Conservation (phyloP, 371 early-diverging fungal species). For the Apophysomyces trapeziformis region DNA sequence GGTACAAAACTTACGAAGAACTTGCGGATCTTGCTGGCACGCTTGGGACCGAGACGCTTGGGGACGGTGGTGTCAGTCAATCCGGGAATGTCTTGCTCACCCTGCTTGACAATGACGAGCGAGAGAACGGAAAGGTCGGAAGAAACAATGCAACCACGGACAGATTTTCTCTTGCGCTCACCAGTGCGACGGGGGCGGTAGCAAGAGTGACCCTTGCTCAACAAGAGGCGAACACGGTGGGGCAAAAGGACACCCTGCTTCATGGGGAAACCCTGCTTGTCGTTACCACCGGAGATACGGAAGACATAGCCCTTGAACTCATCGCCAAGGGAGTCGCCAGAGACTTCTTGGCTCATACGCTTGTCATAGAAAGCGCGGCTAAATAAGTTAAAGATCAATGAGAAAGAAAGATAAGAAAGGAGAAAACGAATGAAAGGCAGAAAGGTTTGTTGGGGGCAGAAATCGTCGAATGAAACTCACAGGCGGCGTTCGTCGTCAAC, state of each 20-base stretch:
- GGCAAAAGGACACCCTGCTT: slow-evolving; percentile 97
- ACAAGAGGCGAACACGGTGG: slow-evolving; percentile 94
- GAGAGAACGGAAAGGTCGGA: slow-evolving; percentile 95
- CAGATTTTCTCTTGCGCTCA: slow-evolving; percentile 99
- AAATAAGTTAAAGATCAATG: slow-evolving; percentile 20
- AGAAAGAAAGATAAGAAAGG: not conserved
- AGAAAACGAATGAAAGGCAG: not conserved
- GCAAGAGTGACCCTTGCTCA: slow-evolving; percentile 99
- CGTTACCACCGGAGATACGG: slow-evolving; percentile 99
- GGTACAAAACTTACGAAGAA: slow-evolving; percentile 76
- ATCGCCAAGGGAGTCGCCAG: slow-evolving; percentile 96
- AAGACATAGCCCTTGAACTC: slow-evolving; percentile 99
- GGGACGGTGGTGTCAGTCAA: slow-evolving; percentile 95
- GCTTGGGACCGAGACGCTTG: slow-evolving; percentile 98
- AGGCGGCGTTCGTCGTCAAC: slow-evolving; percentile 97
- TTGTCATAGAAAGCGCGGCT: slow-evolving; percentile 98
- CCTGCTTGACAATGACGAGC: slow-evolving; percentile 96
- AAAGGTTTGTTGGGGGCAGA: too few species aligned
- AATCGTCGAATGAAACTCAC: slow-evolving; percentile 56
- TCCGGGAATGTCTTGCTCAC: slow-evolving; percentile 95
- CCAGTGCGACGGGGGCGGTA: slow-evolving; percentile 98
- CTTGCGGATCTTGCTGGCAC: slow-evolving; percentile 98
- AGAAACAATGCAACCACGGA: slow-evolving; percentile 99
- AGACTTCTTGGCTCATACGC: slow-evolving; percentile 96
- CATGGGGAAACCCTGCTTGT: slow-evolving; percentile 99